Percentiles rank a stretch among this genome's conserved stretches.
These are phyloP conservation scores for Chenopodium quinoa DNA, from an alignment of 148 eudicot genomes.

Conservation along the genomic window DNA sequence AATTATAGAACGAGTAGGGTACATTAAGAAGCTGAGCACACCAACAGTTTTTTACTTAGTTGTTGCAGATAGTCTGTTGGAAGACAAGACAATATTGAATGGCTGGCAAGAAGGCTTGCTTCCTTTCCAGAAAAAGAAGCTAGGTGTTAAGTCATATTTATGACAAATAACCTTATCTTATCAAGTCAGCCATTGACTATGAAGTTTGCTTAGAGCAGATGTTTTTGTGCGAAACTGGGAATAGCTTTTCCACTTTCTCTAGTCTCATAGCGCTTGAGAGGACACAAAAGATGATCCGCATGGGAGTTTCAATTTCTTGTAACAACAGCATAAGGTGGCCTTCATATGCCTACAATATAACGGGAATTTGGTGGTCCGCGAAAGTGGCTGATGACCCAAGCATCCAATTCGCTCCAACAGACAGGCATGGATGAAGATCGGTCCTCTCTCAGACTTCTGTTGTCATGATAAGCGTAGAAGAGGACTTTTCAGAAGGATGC, in stretches of 20 bases:
- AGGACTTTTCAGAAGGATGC: no score
- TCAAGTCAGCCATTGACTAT: conserved; percentile 90
- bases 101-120: conserved; percentile 71
- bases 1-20: conserved; percentile 71
- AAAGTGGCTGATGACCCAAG: conserved; percentile 38
- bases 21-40: conserved; percentile 41
- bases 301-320: conserved; percentile 47
- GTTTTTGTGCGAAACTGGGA: conserved; percentile 59
- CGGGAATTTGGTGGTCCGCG: conserved; percentile 56
- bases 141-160: conserved; percentile 62
- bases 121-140: conserved; percentile 76
- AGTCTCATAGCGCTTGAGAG: conserved; percentile 83
- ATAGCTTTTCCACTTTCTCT: conserved; percentile 92
- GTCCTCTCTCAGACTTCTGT: no score
- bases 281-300: conserved; percentile 53
- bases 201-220: conserved; percentile 86
- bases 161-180: conserved; percentile 69
- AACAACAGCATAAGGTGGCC: conserved; percentile 56
- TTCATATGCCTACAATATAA: conserved; percentile 84
- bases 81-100: conserved; percentile 56
- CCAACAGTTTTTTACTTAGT: conserved; percentile 78
- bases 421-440: no score
- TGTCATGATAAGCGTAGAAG: no score
- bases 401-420: no score
- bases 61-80: conserved; percentile 84